These are phyloP conservation scores for Claviceps monticola DNA, from an alignment of 2,329 filamentous ascomycete genomes.

Conservation along the genomic window DNA sequence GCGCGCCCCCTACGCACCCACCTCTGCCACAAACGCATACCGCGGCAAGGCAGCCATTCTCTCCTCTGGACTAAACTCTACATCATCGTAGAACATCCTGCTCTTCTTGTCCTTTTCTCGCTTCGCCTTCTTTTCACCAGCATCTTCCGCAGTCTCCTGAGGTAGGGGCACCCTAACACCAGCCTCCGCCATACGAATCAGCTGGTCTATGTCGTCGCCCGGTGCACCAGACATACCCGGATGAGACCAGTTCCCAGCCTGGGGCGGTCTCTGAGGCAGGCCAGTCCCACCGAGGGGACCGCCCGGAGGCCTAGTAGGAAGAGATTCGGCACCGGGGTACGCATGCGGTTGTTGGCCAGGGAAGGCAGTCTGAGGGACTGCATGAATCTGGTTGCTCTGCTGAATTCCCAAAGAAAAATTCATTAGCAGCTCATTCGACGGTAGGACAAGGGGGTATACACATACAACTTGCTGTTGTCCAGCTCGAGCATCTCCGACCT, in stretches of 20 bases:
- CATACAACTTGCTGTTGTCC: slow-evolving; percentile 16
- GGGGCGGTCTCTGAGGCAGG: slow-evolving; percentile 30
- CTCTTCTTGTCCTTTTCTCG: slow-evolving; percentile 53
- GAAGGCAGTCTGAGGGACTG: slow-evolving; percentile 11
- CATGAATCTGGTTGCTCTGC: slow-evolving; percentile 11
- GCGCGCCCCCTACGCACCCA: slow-evolving; percentile 3
- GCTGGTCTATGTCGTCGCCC: slow-evolving; percentile 49
- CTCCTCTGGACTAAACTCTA: slow-evolving; percentile 73
- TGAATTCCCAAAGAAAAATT: background rate
- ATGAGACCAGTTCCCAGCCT: slow-evolving; percentile 14
- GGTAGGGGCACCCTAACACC: slow-evolving; percentile 35
- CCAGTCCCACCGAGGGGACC: slow-evolving; percentile 23
- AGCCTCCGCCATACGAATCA: slow-evolving; percentile 51
- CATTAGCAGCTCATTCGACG: background rate
- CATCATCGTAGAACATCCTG: slow-evolving; percentile 70
- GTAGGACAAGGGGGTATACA: background rate
- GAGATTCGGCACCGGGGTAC: slow-evolving; percentile 25
- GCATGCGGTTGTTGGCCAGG: slow-evolving; percentile 14
- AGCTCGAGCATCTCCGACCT: background rate
- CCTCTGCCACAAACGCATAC: slow-evolving; percentile 45
- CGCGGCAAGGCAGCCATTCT: slow-evolving; percentile 67
- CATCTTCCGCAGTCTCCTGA: slow-evolving; percentile 24
- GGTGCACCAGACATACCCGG: slow-evolving; percentile 11
- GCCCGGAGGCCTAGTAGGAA: slow-evolving; percentile 32
- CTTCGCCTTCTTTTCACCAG: slow-evolving; percentile 49